These are phyloP conservation scores for Pilobolus umbonatus DNA, from an alignment of 192 early-diverging fungal genomes.

Conservation along the genomic window DNA sequence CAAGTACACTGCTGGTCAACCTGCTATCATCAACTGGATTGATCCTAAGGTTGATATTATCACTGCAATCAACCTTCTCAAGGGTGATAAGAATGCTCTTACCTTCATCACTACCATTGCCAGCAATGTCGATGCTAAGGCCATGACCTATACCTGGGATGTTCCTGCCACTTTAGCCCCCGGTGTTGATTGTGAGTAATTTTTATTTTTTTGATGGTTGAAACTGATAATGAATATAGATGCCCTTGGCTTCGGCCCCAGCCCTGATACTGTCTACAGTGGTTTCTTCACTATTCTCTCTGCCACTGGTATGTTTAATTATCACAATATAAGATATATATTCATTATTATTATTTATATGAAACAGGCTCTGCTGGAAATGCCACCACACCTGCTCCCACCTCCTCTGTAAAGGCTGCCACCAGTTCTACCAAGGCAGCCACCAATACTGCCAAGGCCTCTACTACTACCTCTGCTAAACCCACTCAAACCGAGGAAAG, in stretches of 20 bases:
- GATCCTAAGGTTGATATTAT: slow-evolving; percentile 12
- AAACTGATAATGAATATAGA: slow-evolving; percentile 7
- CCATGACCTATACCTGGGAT: slow-evolving; percentile 17
- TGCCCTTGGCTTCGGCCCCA: slow-evolving; percentile 19
- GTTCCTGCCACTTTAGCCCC: slow-evolving; percentile 19
- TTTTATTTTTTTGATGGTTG: not conserved
- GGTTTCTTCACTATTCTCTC: slow-evolving; percentile 21
- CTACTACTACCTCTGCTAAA: not conserved
- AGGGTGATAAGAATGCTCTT: slow-evolving; percentile 25
- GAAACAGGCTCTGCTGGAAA: not conserved
- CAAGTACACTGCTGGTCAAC: slow-evolving; percentile 17
- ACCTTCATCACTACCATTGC: slow-evolving; percentile 23
- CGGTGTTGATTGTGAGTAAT: slow-evolving; percentile 31
- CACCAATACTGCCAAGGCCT: slow-evolving; percentile 7
- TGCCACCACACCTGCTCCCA: not conserved
- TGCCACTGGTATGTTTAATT: not conserved
- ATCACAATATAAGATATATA: not conserved
- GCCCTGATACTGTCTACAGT: slow-evolving; percentile 20
- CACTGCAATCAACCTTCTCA: slow-evolving; percentile 17
- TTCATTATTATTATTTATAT: not conserved
- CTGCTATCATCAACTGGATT: slow-evolving; percentile 17
- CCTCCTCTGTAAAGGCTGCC: not conserved
- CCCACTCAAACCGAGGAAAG: not conserved
- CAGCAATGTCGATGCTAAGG: slow-evolving; percentile 21
- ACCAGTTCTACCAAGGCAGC: not conserved